Evolutionary conservation across 805 yeast genomes (phyloP).

Genomic region (Yarrowia yakushimensis): DNA sequence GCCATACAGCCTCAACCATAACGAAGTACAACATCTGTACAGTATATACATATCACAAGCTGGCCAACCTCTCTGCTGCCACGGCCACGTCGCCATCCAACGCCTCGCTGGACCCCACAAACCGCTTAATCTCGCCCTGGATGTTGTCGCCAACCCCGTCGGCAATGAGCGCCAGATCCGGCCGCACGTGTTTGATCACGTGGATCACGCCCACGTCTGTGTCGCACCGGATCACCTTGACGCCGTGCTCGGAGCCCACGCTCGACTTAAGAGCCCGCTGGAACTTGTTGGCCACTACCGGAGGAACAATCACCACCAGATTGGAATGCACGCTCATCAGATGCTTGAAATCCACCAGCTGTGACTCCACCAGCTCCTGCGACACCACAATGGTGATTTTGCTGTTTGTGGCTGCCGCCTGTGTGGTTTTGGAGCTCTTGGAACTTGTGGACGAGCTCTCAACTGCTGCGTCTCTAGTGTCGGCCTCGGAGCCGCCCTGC

Average conservation of each 20-base stretch:
- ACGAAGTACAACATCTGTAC: too few relatives aligned
- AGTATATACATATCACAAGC: too few relatives aligned
- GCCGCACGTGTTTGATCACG: conserved; percentile 50
- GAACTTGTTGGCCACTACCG: conserved; percentile 23
- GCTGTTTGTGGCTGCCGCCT: neutral
- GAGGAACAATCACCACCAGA: conserved; percentile 39
- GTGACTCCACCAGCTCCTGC: conserved; percentile 26
- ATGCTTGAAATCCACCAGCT: conserved; percentile 27
- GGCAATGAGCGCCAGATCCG: conserved; percentile 36
- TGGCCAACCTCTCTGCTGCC: neutral
- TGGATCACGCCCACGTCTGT: conserved; percentile 51
- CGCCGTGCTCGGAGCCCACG: conserved; percentile 32
- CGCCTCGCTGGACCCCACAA: conserved; percentile 27
- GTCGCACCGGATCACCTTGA: conserved; percentile 47
- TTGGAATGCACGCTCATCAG: conserved; percentile 30
- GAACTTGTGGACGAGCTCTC: neutral
- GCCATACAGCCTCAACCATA: too few relatives aligned
- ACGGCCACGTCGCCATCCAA: conserved; percentile 27
- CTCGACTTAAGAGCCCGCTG: conserved; percentile 28
- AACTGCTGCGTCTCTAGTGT: neutral
- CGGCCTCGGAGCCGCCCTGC: neutral
- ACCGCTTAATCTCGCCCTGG: conserved; percentile 25
- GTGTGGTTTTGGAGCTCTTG: neutral
- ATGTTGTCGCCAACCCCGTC: conserved; percentile 27
- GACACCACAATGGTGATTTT: conserved; percentile 25